These are phyloP conservation scores for Tricholoma terreum DNA, from an alignment of 768 basidiomycete species.

Conservation along the genomic window DNA sequence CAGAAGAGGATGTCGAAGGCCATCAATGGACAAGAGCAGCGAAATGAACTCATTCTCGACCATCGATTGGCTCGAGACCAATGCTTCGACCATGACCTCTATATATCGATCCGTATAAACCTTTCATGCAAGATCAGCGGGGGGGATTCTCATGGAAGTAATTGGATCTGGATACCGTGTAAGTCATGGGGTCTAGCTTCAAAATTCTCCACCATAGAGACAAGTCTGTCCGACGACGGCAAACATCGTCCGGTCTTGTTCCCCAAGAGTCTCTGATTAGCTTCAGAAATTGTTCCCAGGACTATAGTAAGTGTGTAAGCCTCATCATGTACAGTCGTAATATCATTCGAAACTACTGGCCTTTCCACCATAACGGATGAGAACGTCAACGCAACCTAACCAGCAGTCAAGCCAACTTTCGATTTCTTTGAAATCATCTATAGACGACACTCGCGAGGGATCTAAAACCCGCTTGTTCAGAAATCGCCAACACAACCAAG, in stretches of 20 bases:
- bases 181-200: slow-evolving; percentile 57
- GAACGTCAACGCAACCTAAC: slow-evolving; percentile 64
- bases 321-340: not conserved
- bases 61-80: slow-evolving; percentile 45
- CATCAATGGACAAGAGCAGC: slow-evolving; percentile 47
- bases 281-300: slow-evolving; percentile 60
- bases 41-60: slow-evolving; percentile 60
- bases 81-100: slow-evolving; percentile 47
- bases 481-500: slow-evolving; percentile 37
- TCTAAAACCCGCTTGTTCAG: slow-evolving; percentile 43
- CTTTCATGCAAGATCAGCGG: slow-evolving; percentile 27
- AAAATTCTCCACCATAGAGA: slow-evolving; percentile 58
- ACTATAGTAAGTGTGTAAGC: slow-evolving; percentile 31
- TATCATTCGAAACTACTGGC: slow-evolving; percentile 14
- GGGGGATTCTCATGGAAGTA: not conserved
- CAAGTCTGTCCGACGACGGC: slow-evolving; percentile 47
- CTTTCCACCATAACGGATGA: slow-evolving; percentile 37
- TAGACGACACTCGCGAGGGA: slow-evolving; percentile 15
- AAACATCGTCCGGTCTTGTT: slow-evolving; percentile 36
- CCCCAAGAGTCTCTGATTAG: slow-evolving; percentile 47
- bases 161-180: slow-evolving; percentile 29
- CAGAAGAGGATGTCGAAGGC: slow-evolving; percentile 24
- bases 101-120: slow-evolving; percentile 48
- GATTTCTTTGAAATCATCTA: slow-evolving; percentile 32
- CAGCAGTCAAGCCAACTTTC: slow-evolving; percentile 68